Conservation (phyloP, 2,329 filamentous ascomycete genomes). For the Fonsecaea multimorphosa region DNA sequence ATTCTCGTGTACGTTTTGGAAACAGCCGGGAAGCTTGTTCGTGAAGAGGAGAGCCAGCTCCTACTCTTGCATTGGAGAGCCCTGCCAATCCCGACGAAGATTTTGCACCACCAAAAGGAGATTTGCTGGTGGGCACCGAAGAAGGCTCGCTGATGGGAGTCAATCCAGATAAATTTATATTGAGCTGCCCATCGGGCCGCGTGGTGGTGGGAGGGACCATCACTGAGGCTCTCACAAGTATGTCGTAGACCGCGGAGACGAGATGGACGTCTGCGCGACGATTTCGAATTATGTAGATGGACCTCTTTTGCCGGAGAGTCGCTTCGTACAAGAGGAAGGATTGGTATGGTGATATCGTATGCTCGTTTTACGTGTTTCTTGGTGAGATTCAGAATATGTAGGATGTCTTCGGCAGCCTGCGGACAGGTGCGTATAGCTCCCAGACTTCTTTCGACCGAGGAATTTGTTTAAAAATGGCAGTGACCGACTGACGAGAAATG, state of each 20-base stretch:
- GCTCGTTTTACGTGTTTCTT: neutral
- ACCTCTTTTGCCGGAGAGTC: neutral
- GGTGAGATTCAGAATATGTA: neutral
- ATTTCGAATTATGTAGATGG: constrained; percentile 6
- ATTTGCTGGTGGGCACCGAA: constrained; percentile 34
- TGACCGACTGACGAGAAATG: neutral
- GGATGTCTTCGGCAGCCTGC: constrained; percentile 3
- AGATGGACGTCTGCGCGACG: neutral
- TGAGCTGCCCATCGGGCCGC: constrained; percentile 36
- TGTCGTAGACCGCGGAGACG: neutral
- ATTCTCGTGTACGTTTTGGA: constrained; percentile 95
- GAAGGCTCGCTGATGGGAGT: constrained; percentile 33
- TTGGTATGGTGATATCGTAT: neutral
- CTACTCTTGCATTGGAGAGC: constrained; percentile 70
- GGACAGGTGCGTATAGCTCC: neutral
- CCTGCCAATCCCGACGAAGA: constrained; percentile 45
- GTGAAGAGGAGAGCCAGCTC: constrained; percentile 95
- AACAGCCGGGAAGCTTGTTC: constrained; percentile 82
- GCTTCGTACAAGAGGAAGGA: neutral
- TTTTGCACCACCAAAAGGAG: constrained; percentile 38
- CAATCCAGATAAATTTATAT: constrained; percentile 38
- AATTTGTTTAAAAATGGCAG: neutral
- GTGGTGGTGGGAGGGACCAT: constrained; percentile 35
- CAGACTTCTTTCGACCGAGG: neutral
- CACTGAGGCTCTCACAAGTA: constrained; percentile 14